A percentile compares a stretch with the other conserved stretches of the same genome.
phyloP scores from a whole-genome alignment of 2,329 filamentous ascomycete species.

The Coccinonectria pachysandricola region DNA sequence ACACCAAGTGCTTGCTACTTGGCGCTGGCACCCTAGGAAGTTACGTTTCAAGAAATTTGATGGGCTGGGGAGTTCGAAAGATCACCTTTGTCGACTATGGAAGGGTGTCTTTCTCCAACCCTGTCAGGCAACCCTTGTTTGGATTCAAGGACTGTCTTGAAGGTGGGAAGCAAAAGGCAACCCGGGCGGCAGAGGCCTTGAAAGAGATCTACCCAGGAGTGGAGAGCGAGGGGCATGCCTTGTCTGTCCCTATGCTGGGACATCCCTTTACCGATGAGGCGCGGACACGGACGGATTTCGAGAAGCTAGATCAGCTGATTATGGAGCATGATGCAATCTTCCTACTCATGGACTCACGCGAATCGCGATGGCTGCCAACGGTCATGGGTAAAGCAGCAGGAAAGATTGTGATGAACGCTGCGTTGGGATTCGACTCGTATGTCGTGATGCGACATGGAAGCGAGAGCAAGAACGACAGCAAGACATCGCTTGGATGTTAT shows the following conservation, averaged over 20 bases:
- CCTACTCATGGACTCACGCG: constrained; percentile 91
- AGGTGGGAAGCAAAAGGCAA: constrained; percentile 76
- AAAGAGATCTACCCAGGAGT: constrained; percentile 86
- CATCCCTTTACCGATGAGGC: constrained; percentile 70
- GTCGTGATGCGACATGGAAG: constrained; percentile 95
- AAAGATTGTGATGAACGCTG: constrained; percentile 95
- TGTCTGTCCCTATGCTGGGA: constrained; percentile 91
- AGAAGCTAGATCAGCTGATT: constrained; percentile 63
- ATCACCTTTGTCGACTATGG: constrained; percentile 96
- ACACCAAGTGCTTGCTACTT: constrained; percentile 79
- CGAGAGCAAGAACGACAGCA: constrained; percentile 42
- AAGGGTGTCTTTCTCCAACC: constrained; percentile 89
- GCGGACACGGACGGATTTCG: constrained; percentile 63
- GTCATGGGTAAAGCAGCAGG: constrained; percentile 88
- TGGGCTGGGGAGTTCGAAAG: constrained; percentile 92
- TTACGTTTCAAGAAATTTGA: constrained; percentile 82
- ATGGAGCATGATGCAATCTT: constrained; percentile 86
- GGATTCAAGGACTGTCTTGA: constrained; percentile 79
- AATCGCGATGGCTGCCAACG: constrained; percentile 90
- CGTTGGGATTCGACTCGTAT: constrained; percentile 90
- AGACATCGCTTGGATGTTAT: constrained; percentile 77
- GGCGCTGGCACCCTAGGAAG: constrained; percentile 89
- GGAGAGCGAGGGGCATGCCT: constrained; percentile 64
- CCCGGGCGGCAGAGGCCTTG: constrained; percentile 68
- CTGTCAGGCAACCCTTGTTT: constrained; percentile 88